phyloP scores from a whole-genome alignment of 1,284 basidiomycete genomes.

The Thecaphora thlaspeos region DNA sequence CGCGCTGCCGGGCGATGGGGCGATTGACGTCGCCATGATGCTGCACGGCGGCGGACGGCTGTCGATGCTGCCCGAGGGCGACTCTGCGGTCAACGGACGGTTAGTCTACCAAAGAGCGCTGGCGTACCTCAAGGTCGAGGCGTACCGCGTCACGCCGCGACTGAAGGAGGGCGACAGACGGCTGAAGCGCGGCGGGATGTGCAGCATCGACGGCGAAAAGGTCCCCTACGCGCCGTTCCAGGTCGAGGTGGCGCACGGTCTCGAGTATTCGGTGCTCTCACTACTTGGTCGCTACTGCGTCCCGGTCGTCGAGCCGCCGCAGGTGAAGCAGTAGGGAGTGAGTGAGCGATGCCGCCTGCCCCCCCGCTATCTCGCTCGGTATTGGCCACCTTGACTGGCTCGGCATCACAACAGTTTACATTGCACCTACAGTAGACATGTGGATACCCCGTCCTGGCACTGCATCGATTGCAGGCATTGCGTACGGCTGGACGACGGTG shows the following conservation, averaged over 20 bases:
- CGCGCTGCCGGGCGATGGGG: slow-evolving; percentile 43
- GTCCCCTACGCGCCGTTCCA: slow-evolving; percentile 78
- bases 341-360: no score
- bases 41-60: slow-evolving; percentile 40
- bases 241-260: slow-evolving; percentile 67
- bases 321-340: not conserved
- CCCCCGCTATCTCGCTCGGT: no score
- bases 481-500: no score
- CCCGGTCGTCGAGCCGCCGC: slow-evolving; percentile 23
- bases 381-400: no score
- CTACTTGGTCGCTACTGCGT: slow-evolving; percentile 36
- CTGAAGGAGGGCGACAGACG: slow-evolving; percentile 31
- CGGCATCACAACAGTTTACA: no score
- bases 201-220: slow-evolving; percentile 74
- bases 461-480: no score
- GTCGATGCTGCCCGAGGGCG: slow-evolving; percentile 41
- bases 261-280: slow-evolving; percentile 30
- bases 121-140: slow-evolving; percentile 51
- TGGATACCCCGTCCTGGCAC: no score
- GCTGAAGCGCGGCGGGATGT: slow-evolving; percentile 27
- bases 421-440: no score
- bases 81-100: slow-evolving; percentile 41
- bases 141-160: slow-evolving; percentile 48
- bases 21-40: slow-evolving; percentile 45
- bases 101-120: slow-evolving; percentile 43